These are phyloP conservation scores for Cladosporium halotolerans DNA, from an alignment of 2,329 filamentous ascomycete genomes.

Conservation along the genomic window DNA sequence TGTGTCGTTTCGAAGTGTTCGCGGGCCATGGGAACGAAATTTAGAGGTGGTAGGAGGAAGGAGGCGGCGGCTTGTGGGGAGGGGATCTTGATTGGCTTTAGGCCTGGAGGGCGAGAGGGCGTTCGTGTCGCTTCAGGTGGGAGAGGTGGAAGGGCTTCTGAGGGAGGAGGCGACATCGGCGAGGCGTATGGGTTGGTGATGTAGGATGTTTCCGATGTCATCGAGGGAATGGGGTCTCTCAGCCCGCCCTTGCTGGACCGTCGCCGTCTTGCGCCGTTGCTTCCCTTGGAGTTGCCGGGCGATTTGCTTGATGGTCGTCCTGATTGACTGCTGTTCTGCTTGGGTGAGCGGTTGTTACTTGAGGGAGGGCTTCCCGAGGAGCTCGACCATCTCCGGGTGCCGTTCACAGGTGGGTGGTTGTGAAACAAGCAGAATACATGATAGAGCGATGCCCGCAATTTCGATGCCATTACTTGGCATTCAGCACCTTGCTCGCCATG, in stretches of 20 bases:
- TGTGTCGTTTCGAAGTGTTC: constrained; percentile 75
- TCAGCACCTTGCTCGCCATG: constrained; percentile 68
- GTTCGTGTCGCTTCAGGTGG: constrained; percentile 25
- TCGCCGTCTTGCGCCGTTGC: constrained; percentile 15
- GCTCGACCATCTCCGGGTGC: constrained; percentile 35
- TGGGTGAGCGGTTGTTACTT: constrained; percentile 17
- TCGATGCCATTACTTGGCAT: constrained; percentile 83
- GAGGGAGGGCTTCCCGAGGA: constrained; percentile 22
- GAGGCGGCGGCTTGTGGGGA: constrained; percentile 46
- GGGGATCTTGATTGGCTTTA: constrained; percentile 25
- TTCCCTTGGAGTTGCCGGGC: constrained; percentile 19
- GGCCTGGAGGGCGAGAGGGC: constrained; percentile 38
- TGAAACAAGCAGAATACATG: constrained; percentile 96
- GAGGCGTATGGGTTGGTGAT: constrained; percentile 46
- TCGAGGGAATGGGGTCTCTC: constrained; percentile 43
- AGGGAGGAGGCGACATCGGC: constrained; percentile 36
- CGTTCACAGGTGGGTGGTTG: constrained; percentile 73
- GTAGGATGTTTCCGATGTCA: constrained; percentile 45
- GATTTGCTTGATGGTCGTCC: constrained; percentile 17
- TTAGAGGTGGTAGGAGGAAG: constrained; percentile 70
- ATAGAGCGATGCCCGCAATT: constrained; percentile 88
- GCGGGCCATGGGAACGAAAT: constrained; percentile 79
- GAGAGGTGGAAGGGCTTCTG: constrained; percentile 24
- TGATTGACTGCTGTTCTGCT: constrained; percentile 13
- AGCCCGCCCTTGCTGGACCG: constrained; percentile 24